Conservation (phyloP, 2,329 filamentous ascomycete genomes). For the Colletotrichum navitas region DNA sequence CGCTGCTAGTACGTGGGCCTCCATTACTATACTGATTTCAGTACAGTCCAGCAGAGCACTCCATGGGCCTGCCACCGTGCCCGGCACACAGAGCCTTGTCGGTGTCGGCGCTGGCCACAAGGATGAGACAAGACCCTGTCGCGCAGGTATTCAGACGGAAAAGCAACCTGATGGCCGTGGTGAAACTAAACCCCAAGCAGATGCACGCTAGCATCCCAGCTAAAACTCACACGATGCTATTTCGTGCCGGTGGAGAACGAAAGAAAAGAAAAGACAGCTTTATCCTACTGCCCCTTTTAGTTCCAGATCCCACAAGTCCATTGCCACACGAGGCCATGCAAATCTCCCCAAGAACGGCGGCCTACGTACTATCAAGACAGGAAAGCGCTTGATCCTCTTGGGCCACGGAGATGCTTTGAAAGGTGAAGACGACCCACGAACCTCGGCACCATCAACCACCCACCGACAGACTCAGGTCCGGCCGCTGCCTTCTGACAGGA, state of each 20-base stretch:
- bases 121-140: constrained; percentile 1
- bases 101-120: background rate
- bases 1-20: constrained; percentile 1
- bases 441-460: no score
- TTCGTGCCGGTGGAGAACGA: background rate
- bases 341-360: background rate
- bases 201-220: background rate
- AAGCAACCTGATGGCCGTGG: background rate
- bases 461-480: no score
- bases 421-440: no score
- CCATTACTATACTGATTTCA: background rate
- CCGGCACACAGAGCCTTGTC: background rate
- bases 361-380: no score
- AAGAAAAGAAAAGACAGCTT: background rate
- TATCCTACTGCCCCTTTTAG: background rate
- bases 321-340: background rate
- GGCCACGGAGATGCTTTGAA: background rate
- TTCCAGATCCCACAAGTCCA: background rate
- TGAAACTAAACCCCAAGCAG: background rate
- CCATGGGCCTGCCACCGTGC: background rate
- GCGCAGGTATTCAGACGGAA: constrained; percentile 1
- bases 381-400: background rate
- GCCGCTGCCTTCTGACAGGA: no score
- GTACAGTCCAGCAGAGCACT: background rate
- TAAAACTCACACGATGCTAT: no score